These are phyloP conservation scores for Triticum turgidum DNA, from an alignment of 176 grass and related monocot species.

Conservation along the genomic window DNA sequence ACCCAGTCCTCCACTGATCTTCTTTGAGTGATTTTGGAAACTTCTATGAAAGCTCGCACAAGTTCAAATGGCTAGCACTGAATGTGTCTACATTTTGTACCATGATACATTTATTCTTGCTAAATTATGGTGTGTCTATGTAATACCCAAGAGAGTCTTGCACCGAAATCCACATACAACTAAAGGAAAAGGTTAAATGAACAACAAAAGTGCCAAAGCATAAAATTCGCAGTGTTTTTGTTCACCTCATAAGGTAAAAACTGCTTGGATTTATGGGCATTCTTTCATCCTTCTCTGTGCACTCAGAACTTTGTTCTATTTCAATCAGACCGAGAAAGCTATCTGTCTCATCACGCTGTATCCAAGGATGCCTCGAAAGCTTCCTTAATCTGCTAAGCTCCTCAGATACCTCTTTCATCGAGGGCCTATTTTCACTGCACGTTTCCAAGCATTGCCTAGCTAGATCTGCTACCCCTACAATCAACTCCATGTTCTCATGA, in stretches of 20 bases:
- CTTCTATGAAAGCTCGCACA: no score
- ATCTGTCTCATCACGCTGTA: background rate
- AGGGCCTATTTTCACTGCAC: constrained; percentile 6
- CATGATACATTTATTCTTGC: background rate
- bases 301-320: background rate
- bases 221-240: background rate
- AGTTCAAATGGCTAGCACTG: no score
- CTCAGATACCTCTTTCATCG: constrained; percentile 13
- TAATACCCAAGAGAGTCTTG: background rate
- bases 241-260: constrained; percentile 4
- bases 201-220: background rate
- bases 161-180: background rate
- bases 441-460: constrained; percentile 23
- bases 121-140: background rate
- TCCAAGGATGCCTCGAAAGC: background rate
- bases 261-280: background rate
- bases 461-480: background rate
- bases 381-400: constrained; percentile 23
- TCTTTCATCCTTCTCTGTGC: background rate
- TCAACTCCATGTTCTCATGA: background rate
- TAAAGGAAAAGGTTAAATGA: background rate
- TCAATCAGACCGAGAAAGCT: background rate
- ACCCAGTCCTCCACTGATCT: no score
- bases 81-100: no score
- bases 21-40: no score